Percentiles rank a stretch among this genome's conserved stretches.
These are phyloP conservation scores for Psilocybe mexicana DNA, from an alignment of 1,284 basidiomycete genomes.

Conservation along the genomic window DNA sequence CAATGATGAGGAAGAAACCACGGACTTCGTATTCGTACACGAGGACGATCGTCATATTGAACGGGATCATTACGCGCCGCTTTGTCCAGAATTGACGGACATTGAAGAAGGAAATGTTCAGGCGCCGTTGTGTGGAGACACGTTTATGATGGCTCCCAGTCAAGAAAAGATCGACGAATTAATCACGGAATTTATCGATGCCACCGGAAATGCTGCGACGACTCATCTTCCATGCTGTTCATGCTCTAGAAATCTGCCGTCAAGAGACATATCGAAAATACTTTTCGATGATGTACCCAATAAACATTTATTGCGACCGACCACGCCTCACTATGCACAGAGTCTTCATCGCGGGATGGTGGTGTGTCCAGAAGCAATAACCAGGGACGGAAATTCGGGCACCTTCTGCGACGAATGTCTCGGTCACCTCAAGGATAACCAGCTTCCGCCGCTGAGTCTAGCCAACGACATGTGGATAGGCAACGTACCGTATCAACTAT, in stretches of 20 bases:
- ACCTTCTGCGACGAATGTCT: background rate
- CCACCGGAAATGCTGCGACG: background rate
- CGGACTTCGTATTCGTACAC: no score
- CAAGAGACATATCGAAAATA: background rate
- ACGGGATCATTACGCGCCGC: no score
- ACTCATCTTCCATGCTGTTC: background rate
- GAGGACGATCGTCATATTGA: no score
- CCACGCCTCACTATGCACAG: background rate
- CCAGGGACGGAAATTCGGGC: background rate
- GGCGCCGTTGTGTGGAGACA: no score
- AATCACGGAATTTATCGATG: background rate
- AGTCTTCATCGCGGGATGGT: background rate
- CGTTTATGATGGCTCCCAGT: no score
- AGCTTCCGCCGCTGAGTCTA: slow-evolving; percentile 26
- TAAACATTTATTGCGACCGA: background rate
- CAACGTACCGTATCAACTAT: slow-evolving; percentile 25
- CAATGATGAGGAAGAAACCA: no score
- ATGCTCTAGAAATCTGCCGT: background rate
- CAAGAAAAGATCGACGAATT: background rate
- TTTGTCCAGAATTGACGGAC: no score
- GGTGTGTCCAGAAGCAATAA: background rate
- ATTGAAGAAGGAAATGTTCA: no score
- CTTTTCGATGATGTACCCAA: background rate
- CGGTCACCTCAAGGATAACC: background rate
- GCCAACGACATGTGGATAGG: slow-evolving; percentile 39